Conservation (phyloP, 257 asterid genomes). For the Cruciata laevipes region DNA sequence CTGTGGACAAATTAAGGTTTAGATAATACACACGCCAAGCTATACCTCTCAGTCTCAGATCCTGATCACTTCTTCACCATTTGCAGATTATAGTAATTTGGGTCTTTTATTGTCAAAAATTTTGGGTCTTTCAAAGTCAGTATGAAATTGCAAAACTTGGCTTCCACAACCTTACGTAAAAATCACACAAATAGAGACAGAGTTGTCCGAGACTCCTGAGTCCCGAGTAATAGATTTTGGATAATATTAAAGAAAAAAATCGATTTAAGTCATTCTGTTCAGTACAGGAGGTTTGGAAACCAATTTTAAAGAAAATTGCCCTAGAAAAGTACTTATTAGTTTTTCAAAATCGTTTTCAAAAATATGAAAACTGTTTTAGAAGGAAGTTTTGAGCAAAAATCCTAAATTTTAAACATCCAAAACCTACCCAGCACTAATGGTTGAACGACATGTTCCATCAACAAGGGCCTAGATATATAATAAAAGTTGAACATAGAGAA, state of each 20-base stretch:
- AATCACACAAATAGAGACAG: background rate
- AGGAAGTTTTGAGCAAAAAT: background rate
- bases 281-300: too few relatives aligned
- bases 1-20: conserved; percentile 15
- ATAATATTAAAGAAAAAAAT: too few relatives aligned
- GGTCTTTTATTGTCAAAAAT: too few relatives aligned
- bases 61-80: too few relatives aligned
- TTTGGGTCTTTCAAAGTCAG: background rate
- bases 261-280: too few relatives aligned
- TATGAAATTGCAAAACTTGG: background rate
- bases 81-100: background rate
- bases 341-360: too few relatives aligned
- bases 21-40: conserved; percentile 56
- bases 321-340: too few relatives aligned
- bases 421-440: background rate
- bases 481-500: conserved; percentile 2
- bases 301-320: too few relatives aligned
- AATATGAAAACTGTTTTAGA: too few relatives aligned
- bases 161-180: background rate
- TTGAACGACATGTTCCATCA: background rate
- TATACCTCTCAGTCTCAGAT: background rate
- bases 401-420: background rate
- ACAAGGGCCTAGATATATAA: background rate
- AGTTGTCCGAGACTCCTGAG: too few relatives aligned
- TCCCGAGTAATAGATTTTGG: too few relatives aligned